phyloP scores from a whole-genome alignment of 2,329 filamentous ascomycete genomes.

The Teratosphaeria epicoccoides region DNA sequence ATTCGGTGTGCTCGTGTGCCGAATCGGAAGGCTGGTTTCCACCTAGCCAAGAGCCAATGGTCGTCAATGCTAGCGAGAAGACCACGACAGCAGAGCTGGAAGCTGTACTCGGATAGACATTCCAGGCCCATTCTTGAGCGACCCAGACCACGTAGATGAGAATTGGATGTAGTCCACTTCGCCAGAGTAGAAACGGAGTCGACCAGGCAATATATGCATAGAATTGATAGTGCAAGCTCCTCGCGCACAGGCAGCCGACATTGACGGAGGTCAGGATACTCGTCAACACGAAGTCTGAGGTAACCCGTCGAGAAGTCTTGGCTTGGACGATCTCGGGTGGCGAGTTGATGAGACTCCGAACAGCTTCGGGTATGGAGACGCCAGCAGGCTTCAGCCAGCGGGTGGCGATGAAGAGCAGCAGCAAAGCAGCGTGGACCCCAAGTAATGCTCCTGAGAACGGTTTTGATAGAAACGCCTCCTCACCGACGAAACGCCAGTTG shows the following conservation, averaged over 20 bases:
- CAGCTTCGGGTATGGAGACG: conserved; percentile 47
- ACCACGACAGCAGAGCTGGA: conserved; percentile 59
- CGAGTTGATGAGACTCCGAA: conserved; percentile 36
- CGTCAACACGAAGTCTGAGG: conserved; percentile 63
- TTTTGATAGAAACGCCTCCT: conserved; percentile 64
- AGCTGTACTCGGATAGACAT: conserved; percentile 74
- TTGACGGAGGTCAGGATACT: conserved; percentile 65
- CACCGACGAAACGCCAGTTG: conserved; percentile 93
- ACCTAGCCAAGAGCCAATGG: conserved; percentile 47
- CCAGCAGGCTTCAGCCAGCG: conserved; percentile 64
- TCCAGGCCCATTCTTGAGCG: conserved; percentile 86
- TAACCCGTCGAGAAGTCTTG: conserved; percentile 48
- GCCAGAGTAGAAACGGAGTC: conserved; percentile 79
- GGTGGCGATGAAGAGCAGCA: conserved; percentile 54
- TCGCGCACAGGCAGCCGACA: conserved; percentile 73
- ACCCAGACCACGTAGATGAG: conserved; percentile 61
- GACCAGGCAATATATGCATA: conserved; percentile 86
- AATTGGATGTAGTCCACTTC: conserved; percentile 56
- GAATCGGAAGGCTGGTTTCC: conserved; percentile 3
- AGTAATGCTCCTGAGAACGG: conserved; percentile 60
- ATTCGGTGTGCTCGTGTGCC: conserved; percentile 8
- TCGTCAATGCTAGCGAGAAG: conserved; percentile 54
- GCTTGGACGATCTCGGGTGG: conserved; percentile 44
- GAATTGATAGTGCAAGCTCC: conserved; percentile 91
- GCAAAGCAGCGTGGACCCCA: conserved; percentile 51